Percentiles rank a stretch among this genome's conserved stretches.
phyloP scores from a whole-genome alignment of 106 monocot species.

The Dioscorea alata region DNA sequence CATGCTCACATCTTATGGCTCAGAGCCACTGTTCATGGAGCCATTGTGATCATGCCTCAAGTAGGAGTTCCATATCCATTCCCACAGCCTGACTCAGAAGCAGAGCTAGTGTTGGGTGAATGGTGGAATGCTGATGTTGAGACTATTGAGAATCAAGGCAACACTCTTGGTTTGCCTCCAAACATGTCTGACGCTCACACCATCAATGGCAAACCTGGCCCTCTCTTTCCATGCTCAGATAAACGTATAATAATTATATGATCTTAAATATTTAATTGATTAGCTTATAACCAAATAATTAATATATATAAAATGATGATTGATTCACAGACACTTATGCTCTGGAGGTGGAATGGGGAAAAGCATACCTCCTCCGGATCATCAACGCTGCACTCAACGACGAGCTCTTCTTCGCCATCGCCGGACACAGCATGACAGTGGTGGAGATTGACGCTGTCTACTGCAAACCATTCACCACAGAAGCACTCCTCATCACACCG shows the following conservation, averaged over 20 bases:
- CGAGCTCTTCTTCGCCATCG: conserved; percentile 60
- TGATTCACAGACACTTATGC: conserved; percentile 11
- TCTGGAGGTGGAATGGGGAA: conserved; percentile 23
- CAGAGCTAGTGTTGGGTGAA: conserved; percentile 23
- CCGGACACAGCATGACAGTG: conserved; percentile 29
- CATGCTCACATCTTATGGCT: conserved; percentile 51
- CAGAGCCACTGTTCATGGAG: conserved; percentile 41
- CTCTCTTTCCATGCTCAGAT: conserved; percentile 14
- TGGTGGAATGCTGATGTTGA: conserved; percentile 19
- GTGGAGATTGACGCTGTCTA: conserved; percentile 35
- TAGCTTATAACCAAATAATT: too few species aligned
- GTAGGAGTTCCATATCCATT: conserved; percentile 23
- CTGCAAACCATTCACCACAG: conserved; percentile 26
- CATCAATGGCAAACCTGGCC: conserved; percentile 13
- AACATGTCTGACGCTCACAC: conserved; percentile 17
- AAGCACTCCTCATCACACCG: conserved; percentile 11
- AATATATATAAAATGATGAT: too few species aligned
- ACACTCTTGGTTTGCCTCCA: conserved; percentile 3
- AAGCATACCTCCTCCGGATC: conserved; percentile 41
- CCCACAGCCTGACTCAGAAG: conserved; percentile 16
- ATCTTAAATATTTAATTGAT: too few species aligned
- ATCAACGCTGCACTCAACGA: conserved; percentile 64
- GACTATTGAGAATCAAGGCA: conserved; percentile 1
- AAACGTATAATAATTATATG: too few species aligned
- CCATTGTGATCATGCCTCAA: conserved; percentile 35